Evolutionary conservation across 1,284 basidiomycete species (phyloP), one percentile per base, ranked within the genome.

Genomic region (Blastosporella zonata): DNA sequence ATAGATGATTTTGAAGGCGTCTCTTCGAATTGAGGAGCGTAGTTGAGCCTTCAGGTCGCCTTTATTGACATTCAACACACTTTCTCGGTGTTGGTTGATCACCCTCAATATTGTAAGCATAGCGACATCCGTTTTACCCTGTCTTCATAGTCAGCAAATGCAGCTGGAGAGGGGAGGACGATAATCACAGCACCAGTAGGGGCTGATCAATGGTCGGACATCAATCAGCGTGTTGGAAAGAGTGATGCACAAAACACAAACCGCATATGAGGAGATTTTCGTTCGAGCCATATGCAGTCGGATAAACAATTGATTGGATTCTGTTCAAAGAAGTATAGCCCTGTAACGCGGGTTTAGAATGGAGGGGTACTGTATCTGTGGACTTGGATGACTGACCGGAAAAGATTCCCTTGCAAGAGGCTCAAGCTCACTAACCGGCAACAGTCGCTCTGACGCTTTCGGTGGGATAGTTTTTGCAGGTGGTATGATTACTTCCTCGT

Each of bases 41-140:
- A 86, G 55, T 47, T 78, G 63, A 36, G 62, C 58, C 47, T 64
- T 64, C 12, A 59, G 47, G 38, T 51, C 47, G 13, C 13, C 29
- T 4, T 34, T 46, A 5, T 10, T 23, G 4, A 12, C 9, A 17
- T n/a, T 15, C 13, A 61, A 46, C 0, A 63, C 58, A 4, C 70
- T 65, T 45, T 46, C 55, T 15, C 82, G 74, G 65, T 92, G 81
- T 59, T 90, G 91, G 47, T 84, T 75, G 44, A 99, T 74, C 17
- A 95, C 90, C 18, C 94, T 88, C 44, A 99, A 77, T 51, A 99
- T 90, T 1, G 92, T 80, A 61, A 99, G 77, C 86, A 99, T 93
- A 0, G 97, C 97, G 0, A 99, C 91, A 66, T 99, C 97, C 0
- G 97, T 99, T 90, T 99, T 99, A 70, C 97, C 97, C 89, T 95